These are phyloP conservation scores for Rhodotorula paludigena DNA, from an alignment of 768 basidiomycete genomes.

Conservation along the genomic window DNA sequence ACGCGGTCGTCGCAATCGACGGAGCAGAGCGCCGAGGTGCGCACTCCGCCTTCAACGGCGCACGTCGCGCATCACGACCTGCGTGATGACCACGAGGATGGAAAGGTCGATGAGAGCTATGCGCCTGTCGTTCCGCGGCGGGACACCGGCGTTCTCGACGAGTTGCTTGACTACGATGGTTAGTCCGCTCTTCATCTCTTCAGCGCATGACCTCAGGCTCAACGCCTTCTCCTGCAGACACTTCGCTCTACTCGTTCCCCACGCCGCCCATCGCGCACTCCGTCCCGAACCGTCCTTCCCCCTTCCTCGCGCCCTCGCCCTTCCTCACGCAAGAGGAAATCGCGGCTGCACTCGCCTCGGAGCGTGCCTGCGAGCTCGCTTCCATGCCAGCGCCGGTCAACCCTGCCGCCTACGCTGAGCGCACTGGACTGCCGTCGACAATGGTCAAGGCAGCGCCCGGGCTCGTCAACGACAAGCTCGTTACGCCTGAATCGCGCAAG, in stretches of 20 bases:
- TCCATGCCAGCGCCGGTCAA: not conserved
- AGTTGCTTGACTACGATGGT: constrained; percentile 15
- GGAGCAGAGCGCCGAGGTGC: not conserved
- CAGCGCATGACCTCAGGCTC: not conserved
- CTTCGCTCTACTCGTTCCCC: constrained; percentile 26
- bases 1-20: not conserved
- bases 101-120: not conserved
- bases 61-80: not conserved
- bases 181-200: too few relatives aligned
- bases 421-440: not conserved
- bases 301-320: constrained; percentile 21
- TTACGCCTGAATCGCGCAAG: not conserved
- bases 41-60: not conserved
- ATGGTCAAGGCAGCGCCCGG: not conserved
- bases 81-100: too few relatives aligned
- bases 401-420: not conserved
- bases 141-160: constrained; percentile 6
- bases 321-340: constrained; percentile 32
- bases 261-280: constrained; percentile 6
- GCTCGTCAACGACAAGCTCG: constrained; percentile 2
- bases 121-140: not conserved
- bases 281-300: constrained; percentile 1
- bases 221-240: not conserved
- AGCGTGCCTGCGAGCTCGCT: not conserved
- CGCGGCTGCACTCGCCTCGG: constrained; percentile 6